phyloP scores from a whole-genome alignment of 495 filamentous ascomycete genomes.

The Penicillium pulvis region DNA sequence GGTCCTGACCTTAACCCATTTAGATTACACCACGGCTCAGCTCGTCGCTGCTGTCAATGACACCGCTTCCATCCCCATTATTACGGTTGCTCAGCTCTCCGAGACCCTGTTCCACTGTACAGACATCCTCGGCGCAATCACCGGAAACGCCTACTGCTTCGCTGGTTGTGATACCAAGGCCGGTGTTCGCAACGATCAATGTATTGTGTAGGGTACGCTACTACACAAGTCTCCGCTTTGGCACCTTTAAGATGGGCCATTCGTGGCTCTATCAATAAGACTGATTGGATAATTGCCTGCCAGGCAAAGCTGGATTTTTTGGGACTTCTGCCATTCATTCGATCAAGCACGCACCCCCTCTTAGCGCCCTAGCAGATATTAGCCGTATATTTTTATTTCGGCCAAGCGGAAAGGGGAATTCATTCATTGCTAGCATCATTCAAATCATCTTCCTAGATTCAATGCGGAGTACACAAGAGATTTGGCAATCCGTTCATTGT shows the following conservation, averaged over 20 bases:
- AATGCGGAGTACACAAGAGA: no score
- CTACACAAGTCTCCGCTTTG: neutral
- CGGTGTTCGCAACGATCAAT: constrained; percentile 22
- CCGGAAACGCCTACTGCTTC: constrained; percentile 27
- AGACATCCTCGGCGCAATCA: constrained; percentile 24
- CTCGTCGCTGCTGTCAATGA: constrained; percentile 23
- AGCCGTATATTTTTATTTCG: neutral
- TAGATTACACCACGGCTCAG: constrained; percentile 21
- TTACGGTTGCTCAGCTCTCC: constrained; percentile 16
- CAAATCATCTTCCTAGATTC: no score
- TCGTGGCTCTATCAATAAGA: neutral
- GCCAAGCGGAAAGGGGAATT: neutral
- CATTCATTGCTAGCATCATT: constrained; percentile 7
- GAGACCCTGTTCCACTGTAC: constrained; percentile 26
- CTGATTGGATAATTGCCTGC: neutral
- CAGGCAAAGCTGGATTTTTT: neutral
- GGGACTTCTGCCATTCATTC: neutral
- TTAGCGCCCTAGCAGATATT: constrained; percentile 1
- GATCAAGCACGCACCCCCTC: constrained; percentile 5
- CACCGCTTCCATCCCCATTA: constrained; percentile 19
- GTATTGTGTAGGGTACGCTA: constrained; percentile 17
- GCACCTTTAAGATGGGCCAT: neutral
- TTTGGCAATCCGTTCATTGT: no score
- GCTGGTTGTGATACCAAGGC: constrained; percentile 26
- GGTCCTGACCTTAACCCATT: neutral